Evolutionary conservation across 768 basidiomycete genomes (phyloP), one percentile per base, ranked within the genome.

Genomic region (Russula ochroleuca): DNA sequence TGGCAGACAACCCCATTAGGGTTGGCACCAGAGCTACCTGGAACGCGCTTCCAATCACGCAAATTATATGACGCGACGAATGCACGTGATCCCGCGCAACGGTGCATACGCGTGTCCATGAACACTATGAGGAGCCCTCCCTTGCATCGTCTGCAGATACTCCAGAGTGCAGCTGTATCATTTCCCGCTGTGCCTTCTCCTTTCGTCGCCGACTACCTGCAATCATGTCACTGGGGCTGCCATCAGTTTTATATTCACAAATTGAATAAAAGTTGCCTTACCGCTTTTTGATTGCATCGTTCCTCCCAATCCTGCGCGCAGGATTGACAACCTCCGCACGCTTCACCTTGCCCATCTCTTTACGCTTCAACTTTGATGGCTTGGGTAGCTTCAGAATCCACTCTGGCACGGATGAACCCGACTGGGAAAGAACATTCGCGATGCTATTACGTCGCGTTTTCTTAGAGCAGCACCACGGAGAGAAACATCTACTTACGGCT

Each of bases 331-430:
- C 79, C 55, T 94, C 88, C 3, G 89, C 82, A 21, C 89, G 87
- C 73, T 91, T 88, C 8, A 85, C 78, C 75, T 89, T 92, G 62
- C 91, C 91, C 85, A 98, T 92, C 71, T 85, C 79, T 69, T 81
- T 85, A 66, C 89, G 86, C 76, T 90, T 88, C 79, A 94, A 81
- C 75, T 93, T 96, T 1, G 90, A 90, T 0, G 96, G 94, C 72
- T 92, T 94, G 23, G 90, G 90, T n/a, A 99, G 80, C 68, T 90
- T 89, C n/a, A 90, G 73, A 67, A 98, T 98, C 92, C 94, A 99
- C 25, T 94, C 91, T 1, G 95, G 92, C 0, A 97, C 94, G 2
- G 81, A 75, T 62, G 90, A 96, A 4, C 96, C 95, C 0, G 94
- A 95, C 71, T 94, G 88, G 23, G 91, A 78, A 64, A 98, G 83